Conservation (phyloP, 345 rosid genomes). For the Melaleuca quinquenervia region DNA sequence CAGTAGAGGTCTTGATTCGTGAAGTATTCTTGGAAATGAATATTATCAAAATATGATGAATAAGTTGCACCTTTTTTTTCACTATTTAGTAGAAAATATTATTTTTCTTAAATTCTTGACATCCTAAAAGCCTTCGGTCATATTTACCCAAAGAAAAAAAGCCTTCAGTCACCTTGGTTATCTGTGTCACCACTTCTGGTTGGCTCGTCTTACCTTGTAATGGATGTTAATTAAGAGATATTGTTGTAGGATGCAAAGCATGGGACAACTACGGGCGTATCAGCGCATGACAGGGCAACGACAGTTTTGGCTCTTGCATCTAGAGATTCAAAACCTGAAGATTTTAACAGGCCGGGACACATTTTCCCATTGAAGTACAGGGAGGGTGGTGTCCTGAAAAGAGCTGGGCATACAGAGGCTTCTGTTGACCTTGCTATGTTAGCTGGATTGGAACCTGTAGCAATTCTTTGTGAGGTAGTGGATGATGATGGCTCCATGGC, state of each 20-base stretch:
- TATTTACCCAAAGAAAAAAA: too few relatives aligned
- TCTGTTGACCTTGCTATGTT: slow-evolving; percentile 61
- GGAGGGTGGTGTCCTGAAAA: slow-evolving; percentile 61
- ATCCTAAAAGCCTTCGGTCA: background rate
- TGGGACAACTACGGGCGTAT: slow-evolving; percentile 89
- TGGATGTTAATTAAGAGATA: background rate
- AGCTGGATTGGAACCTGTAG: slow-evolving; percentile 70
- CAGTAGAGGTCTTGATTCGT: background rate
- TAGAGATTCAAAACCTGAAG: slow-evolving; percentile 66
- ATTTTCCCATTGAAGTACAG: slow-evolving; percentile 74
- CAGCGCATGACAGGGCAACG: slow-evolving; percentile 79
- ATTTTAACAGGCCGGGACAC: slow-evolving; percentile 86
- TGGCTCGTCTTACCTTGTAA: background rate
- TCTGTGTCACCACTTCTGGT: background rate
- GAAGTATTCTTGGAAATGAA: background rate
- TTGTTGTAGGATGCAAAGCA: slow-evolving; percentile 66
- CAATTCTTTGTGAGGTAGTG: slow-evolving; percentile 51
- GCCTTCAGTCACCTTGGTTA: background rate
- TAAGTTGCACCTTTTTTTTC: background rate
- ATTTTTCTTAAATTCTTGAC: background rate
- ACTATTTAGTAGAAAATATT: background rate
- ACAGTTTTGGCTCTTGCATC: slow-evolving; percentile 74
- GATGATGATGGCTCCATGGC: background rate
- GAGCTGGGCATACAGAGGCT: slow-evolving; percentile 93
- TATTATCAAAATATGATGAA: background rate